phyloP scores from a whole-genome alignment of 495 filamentous ascomycete genomes.

The Lentithecium fluviatile region DNA sequence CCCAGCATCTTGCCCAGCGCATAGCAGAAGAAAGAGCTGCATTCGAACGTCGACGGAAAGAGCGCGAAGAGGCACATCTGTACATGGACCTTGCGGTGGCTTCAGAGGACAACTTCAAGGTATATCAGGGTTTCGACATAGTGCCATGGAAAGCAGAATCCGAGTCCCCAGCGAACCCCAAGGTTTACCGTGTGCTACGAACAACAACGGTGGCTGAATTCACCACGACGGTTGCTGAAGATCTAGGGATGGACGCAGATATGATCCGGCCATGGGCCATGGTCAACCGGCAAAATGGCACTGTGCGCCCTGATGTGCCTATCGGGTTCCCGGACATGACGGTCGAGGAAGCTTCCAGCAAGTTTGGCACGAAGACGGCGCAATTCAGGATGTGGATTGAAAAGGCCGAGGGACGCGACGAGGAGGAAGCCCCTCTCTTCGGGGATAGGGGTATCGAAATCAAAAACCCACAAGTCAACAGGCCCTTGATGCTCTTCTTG shows the following conservation, averaged over 20 bases:
- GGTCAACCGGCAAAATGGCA: constrained; percentile 99
- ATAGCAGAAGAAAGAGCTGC: constrained; percentile 73
- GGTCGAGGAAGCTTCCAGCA: constrained; percentile 74
- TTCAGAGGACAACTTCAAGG: constrained; percentile 72
- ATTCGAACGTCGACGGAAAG: constrained; percentile 71
- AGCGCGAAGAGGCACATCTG: constrained; percentile 89
- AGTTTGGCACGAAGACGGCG: constrained; percentile 65
- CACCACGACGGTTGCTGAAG: constrained; percentile 63
- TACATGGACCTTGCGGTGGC: constrained; percentile 81
- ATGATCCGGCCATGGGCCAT: constrained; percentile 86
- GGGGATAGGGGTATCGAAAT: constrained; percentile 53
- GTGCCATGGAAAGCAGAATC: constrained; percentile 61
- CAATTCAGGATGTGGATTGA: constrained; percentile 79
- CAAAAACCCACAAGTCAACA: constrained; percentile 43
- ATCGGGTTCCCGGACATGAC: constrained; percentile 74
- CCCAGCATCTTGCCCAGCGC: constrained; percentile 62
- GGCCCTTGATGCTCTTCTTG: constrained; percentile 78
- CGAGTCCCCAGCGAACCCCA: constrained; percentile 57
- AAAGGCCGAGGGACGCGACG: constrained; percentile 66
- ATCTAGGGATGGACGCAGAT: constrained; percentile 60
- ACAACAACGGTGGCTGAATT: constrained; percentile 74
- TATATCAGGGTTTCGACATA: constrained; percentile 83
- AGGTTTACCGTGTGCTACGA: constrained; percentile 66
- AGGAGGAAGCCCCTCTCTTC: constrained; percentile 69
- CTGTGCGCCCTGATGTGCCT: constrained; percentile 82